Percentiles rank a stretch among this genome's conserved stretches.
phyloP scores from a whole-genome alignment of 352 stramenopile genomes.

The Pythium volutum region DNA sequence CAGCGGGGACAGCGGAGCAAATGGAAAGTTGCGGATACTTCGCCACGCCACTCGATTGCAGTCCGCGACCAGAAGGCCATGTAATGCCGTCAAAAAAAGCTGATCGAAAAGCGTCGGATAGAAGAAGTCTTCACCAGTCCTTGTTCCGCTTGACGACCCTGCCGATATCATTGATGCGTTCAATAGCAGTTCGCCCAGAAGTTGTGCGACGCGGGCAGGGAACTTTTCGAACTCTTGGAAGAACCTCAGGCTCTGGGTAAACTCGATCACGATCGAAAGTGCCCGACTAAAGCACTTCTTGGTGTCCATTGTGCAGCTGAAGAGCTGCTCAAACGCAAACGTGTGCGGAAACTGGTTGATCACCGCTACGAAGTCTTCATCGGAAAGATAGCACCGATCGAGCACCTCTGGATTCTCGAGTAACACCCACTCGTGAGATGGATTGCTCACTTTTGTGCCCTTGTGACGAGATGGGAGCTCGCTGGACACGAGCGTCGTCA shows the following conservation, averaged over 20 bases:
- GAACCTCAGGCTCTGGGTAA: slow-evolving; percentile 58
- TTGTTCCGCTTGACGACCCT: slow-evolving; percentile 21
- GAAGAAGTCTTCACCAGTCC: slow-evolving; percentile 35
- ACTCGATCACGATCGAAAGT: slow-evolving; percentile 69
- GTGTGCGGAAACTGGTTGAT: slow-evolving; percentile 85
- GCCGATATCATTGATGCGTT: slow-evolving; percentile 55
- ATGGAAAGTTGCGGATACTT: slow-evolving; percentile 67
- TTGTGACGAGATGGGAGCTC: slow-evolving; percentile 28
- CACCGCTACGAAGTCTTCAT: slow-evolving; percentile 82
- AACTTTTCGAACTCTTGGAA: slow-evolving; percentile 87
- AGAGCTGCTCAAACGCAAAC: slow-evolving; percentile 79
- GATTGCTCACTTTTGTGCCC: slow-evolving; percentile 26
- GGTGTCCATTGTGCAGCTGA: slow-evolving; percentile 59
- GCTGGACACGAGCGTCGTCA: slow-evolving; percentile 73
- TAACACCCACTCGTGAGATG: slow-evolving; percentile 78
- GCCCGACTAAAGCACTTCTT: slow-evolving; percentile 81
- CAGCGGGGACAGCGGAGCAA: slow-evolving; percentile 58
- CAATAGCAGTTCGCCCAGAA: slow-evolving; percentile 60
- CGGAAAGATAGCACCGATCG: slow-evolving; percentile 75
- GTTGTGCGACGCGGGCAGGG: slow-evolving; percentile 59
- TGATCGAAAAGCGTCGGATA: slow-evolving; percentile 86
- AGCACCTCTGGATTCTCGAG: slow-evolving; percentile 81
- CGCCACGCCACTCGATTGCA: slow-evolving; percentile 82
- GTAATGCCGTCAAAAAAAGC: slow-evolving; percentile 77
- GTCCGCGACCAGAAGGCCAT: slow-evolving; percentile 64